Evolutionary conservation across 176 grass and related monocot species (phyloP).

Genomic region (Dendrocalamus sinicus): DNA sequence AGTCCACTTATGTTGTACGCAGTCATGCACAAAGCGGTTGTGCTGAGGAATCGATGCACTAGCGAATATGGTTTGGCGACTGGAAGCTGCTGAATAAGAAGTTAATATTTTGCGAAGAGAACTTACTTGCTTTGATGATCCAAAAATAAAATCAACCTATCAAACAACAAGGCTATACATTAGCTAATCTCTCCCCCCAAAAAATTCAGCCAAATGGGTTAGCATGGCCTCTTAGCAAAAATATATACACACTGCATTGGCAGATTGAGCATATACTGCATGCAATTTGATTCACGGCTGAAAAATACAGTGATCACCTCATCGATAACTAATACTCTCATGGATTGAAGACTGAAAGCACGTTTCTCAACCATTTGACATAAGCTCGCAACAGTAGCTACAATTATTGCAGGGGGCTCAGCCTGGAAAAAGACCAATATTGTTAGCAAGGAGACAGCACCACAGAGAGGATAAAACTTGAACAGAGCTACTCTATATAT

Average conservation of each 20-base stretch:
- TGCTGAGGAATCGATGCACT: conserved; percentile 97
- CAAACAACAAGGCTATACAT: conserved; percentile 14
- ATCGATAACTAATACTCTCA: conserved; percentile 82
- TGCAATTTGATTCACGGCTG: background rate
- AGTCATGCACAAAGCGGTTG: conserved; percentile 87
- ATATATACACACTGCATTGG: background rate
- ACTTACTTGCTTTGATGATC: conserved; percentile 77
- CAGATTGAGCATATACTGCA: background rate
- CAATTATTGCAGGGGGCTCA: conserved; percentile 79
- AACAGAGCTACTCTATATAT: background rate
- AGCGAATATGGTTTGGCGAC: conserved; percentile 83
- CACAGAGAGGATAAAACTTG: background rate
- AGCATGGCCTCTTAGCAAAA: background rate
- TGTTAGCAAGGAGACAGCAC: background rate
- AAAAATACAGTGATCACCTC: conserved; percentile 54
- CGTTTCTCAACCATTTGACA: conserved; percentile 85
- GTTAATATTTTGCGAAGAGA: conserved; percentile 83
- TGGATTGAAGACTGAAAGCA: conserved; percentile 70
- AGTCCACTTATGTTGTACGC: conserved; percentile 90
- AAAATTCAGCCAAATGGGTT: background rate
- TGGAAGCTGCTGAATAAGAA: conserved; percentile 67
- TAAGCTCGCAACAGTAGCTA: conserved; percentile 84
- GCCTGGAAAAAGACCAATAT: conserved; percentile 54
- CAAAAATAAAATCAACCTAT: conserved; percentile 96
- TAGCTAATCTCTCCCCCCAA: background rate